Evolutionary conservation across 305 asterid species (phyloP).

Genomic region (Striga hermonthica): DNA sequence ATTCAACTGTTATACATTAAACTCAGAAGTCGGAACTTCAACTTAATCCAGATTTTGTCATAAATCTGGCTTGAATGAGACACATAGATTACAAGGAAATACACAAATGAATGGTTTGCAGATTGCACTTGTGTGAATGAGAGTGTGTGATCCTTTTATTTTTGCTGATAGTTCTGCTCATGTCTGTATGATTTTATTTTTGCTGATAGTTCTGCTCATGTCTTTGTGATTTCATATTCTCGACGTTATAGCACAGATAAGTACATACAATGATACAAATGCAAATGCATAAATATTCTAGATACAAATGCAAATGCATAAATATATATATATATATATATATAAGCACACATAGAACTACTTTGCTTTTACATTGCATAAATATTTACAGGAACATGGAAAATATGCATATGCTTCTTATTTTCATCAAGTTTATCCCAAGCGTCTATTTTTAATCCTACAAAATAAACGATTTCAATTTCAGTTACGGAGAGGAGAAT

Average conservation of each 20-base stretch:
- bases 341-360: too few relatives aligned
- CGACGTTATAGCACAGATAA: too few relatives aligned
- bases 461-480: conserved; percentile 8
- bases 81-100: neutral
- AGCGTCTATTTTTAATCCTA: neutral
- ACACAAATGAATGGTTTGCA: neutral
- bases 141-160: conserved; percentile 7
- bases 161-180: too few relatives aligned
- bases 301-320: too few relatives aligned
- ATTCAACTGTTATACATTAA: too few relatives aligned
- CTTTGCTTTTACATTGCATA: neutral
- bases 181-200: neutral
- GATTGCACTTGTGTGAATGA: neutral
- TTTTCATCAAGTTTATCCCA: conserved; percentile 10
- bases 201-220: too few relatives aligned
- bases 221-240: too few relatives aligned
- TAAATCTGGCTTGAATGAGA: neutral
- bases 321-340: too few relatives aligned
- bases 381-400: neutral
- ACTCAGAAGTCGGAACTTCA: too few relatives aligned
- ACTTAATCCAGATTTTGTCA: neutral
- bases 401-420: conserved; percentile 1
- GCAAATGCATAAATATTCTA: too few relatives aligned
- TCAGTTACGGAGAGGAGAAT: conserved; percentile 87
- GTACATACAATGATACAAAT: too few relatives aligned